These are phyloP conservation scores for Salix koriyanagi DNA, from an alignment of 345 rosid species.

Conservation along the genomic window DNA sequence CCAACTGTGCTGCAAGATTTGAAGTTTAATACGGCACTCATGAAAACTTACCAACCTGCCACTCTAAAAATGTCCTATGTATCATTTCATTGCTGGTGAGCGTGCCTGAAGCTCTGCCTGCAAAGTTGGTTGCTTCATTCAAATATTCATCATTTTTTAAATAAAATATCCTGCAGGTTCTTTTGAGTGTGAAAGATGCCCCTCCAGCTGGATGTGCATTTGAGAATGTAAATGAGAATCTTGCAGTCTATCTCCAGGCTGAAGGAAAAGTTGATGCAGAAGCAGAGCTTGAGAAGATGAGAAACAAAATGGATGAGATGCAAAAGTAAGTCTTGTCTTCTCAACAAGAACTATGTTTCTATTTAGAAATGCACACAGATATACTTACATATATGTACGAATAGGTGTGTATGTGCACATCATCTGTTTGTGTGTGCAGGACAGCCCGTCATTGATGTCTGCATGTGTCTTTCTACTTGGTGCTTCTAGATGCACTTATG, in stretches of 20 bases:
- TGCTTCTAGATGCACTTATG: no score
- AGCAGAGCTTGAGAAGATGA: slow-evolving; percentile 66
- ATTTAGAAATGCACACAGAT: background rate
- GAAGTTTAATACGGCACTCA: no score
- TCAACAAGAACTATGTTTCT: background rate
- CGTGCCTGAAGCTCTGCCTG: no score
- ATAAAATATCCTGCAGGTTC: slow-evolving; percentile 44
- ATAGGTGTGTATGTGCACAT: background rate
- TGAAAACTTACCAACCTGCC: no score
- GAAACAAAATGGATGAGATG: slow-evolving; percentile 58
- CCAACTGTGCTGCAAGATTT: no score
- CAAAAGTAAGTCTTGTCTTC: slow-evolving; percentile 47
- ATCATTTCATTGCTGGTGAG: no score
- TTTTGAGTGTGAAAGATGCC: slow-evolving; percentile 52
- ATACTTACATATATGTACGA: no score
- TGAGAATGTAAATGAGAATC: slow-evolving; percentile 77
- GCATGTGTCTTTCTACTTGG: no score
- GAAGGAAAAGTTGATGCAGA: slow-evolving; percentile 55
- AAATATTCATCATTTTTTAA: background rate
- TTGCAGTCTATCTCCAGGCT: slow-evolving; percentile 73
- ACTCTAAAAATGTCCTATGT: no score
- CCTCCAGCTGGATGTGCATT: slow-evolving; percentile 75
- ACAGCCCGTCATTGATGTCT: no score
- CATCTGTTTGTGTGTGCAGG: background rate
- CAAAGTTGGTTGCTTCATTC: no score